Conservation (phyloP, 1,284 basidiomycete genomes). For the Ustilago trichophora region DNA sequence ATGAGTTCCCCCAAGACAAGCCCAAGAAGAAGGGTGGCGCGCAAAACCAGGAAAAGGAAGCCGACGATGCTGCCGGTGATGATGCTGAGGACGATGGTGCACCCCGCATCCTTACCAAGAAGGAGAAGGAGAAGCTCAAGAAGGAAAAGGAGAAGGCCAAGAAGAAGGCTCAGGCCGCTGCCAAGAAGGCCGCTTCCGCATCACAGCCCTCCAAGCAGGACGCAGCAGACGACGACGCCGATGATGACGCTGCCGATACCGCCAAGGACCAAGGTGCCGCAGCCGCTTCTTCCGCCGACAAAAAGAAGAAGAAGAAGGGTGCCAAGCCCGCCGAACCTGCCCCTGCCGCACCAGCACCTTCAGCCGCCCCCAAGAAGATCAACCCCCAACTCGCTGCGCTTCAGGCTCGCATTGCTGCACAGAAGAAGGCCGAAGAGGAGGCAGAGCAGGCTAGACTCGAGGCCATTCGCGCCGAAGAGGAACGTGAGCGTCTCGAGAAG, state of each 20-base stretch:
- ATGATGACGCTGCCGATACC: constrained; percentile 15
- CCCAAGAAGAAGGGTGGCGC: constrained; percentile 36
- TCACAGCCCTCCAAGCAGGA: constrained; percentile 39
- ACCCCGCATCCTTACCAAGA: constrained; percentile 60
- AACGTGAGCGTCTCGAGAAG: constrained; percentile 62
- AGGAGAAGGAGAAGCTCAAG: constrained; percentile 66
- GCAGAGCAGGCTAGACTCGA: constrained; percentile 56
- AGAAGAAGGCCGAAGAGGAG: constrained; percentile 65
- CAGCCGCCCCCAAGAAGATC: constrained; percentile 56
- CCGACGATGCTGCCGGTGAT: constrained; percentile 13
- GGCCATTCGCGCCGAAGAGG: constrained; percentile 57
- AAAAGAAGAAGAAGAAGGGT: constrained; percentile 64
- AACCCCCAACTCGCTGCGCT: constrained; percentile 61
- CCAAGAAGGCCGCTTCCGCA: constrained; percentile 60
- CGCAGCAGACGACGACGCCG: constrained; percentile 24
- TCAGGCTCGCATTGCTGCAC: constrained; percentile 64
- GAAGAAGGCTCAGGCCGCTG: constrained; percentile 62
- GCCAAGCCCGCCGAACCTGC: constrained; percentile 42
- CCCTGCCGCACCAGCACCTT: constrained; percentile 38
- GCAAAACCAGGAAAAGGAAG: constrained; percentile 20
- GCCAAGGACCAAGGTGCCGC: constrained; percentile 43
- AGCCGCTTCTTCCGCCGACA: constrained; percentile 37
- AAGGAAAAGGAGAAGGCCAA: constrained; percentile 66
- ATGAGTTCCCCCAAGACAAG: constrained; percentile 49
- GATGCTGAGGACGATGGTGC: constrained; percentile 39